A percentile compares a stretch with the other conserved stretches of the same genome.
Conservation (phyloP, 2,329 filamentous ascomycete genomes). For the Fusarium decemcellulare region DNA sequence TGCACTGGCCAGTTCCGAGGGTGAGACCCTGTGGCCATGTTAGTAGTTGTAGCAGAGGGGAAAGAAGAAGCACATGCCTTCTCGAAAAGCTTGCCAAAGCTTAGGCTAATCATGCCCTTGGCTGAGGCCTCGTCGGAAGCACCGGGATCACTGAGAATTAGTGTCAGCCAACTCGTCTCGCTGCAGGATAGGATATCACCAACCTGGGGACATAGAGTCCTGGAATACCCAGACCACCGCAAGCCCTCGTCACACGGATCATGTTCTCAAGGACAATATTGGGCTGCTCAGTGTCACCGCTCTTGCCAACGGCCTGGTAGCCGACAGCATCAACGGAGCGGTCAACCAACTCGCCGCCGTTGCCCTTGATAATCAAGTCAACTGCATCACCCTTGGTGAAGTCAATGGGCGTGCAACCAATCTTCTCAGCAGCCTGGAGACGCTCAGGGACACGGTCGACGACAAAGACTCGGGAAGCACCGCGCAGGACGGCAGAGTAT, state of each 20-base stretch:
- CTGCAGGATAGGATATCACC: not conserved
- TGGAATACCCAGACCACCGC: constrained; percentile 73
- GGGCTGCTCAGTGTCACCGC: constrained; percentile 71
- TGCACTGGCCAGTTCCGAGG: constrained; percentile 75
- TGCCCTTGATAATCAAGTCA: constrained; percentile 71
- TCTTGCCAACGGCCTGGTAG: constrained; percentile 72
- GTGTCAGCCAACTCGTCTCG: constrained; percentile 14
- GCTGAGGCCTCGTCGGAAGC: constrained; percentile 72
- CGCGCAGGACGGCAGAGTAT: constrained; percentile 72
- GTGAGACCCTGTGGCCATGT: constrained; percentile 63
- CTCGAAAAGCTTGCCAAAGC: constrained; percentile 78
- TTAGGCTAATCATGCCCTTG: constrained; percentile 75
- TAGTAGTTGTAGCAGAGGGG: not conserved
- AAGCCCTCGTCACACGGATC: constrained; percentile 73
- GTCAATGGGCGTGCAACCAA: constrained; percentile 73
- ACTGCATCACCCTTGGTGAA: constrained; percentile 73
- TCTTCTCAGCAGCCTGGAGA: constrained; percentile 71
- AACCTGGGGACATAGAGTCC: constrained; percentile 62
- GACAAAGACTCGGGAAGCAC: constrained; percentile 72
- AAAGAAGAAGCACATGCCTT: constrained; percentile 60
- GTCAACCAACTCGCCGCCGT: constrained; percentile 75
- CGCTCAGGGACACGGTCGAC: constrained; percentile 75
- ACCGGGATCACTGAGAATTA: constrained; percentile 67
- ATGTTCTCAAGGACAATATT: constrained; percentile 75
- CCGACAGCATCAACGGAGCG: constrained; percentile 76